Percentiles rank a stretch among this genome's conserved stretches.
phyloP scores from a whole-genome alignment of 306 rosid genomes.

The Coriaria nepalensis region DNA sequence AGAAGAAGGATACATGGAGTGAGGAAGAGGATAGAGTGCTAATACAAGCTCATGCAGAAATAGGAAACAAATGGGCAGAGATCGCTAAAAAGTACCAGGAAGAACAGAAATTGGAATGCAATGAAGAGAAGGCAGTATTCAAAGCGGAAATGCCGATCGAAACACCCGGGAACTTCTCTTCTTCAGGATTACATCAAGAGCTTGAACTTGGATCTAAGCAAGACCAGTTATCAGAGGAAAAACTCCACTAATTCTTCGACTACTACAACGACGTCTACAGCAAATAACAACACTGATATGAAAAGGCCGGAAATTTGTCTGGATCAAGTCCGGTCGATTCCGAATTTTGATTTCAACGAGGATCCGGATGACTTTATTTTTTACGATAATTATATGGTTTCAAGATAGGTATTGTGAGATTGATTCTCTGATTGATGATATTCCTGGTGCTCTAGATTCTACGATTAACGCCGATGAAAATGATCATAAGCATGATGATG shows the following conservation, averaged over 20 bases:
- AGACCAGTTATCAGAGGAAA: conserved; percentile 26
- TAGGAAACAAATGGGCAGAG: conserved; percentile 98
- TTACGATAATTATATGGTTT: conserved; percentile 36
- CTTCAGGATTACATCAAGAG: conserved; percentile 73
- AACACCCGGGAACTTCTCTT: conserved; percentile 57
- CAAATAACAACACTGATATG: conserved; percentile 3
- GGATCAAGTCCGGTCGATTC: conserved; percentile 22
- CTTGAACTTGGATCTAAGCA: conserved; percentile 48
- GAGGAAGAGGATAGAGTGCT: conserved; percentile 74
- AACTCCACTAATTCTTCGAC: conserved; percentile 14
- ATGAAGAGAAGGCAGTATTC: conserved; percentile 87
- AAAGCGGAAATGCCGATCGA: conserved; percentile 70
- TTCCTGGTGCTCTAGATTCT: conserved; percentile 24
- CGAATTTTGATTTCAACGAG: conserved; percentile 35
- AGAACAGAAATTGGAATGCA: conserved; percentile 97
- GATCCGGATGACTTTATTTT: conserved; percentile 37
- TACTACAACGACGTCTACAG: conserved; percentile 5
- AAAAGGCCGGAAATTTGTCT: conserved; percentile 10
- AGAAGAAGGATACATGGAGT: conserved; percentile 90
- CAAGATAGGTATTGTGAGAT: conserved; percentile 41
- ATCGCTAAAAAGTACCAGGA: conserved; percentile 81
- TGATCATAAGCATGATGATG: conserved; percentile 8
- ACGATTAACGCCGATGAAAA: neutral
- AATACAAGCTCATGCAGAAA: conserved; percentile 60
- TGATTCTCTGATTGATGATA: conserved; percentile 51